These are phyloP conservation scores for Fonsecaea pugnacius DNA, from an alignment of 2,329 filamentous ascomycete genomes.

Conservation along the genomic window DNA sequence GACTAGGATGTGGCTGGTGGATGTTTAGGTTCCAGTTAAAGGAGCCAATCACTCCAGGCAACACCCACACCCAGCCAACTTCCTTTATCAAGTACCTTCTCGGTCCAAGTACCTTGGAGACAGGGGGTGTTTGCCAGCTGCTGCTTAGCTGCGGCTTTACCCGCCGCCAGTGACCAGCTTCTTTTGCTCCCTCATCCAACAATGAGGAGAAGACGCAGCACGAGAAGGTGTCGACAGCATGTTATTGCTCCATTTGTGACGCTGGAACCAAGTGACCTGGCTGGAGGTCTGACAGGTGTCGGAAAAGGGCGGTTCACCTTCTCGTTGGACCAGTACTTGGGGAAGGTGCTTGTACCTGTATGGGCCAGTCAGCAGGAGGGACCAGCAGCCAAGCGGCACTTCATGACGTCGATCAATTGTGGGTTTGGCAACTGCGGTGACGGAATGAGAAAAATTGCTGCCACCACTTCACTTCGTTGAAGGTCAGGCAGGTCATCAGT, in stretches of 20 bases:
- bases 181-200: constrained; percentile 17
- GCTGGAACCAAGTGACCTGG: background rate
- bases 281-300: background rate
- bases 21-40: background rate
- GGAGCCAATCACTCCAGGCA: constrained; percentile 2
- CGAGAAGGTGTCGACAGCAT: constrained; percentile 2
- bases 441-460: background rate
- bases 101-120: no score
- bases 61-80: constrained; percentile 11
- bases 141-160: constrained; percentile 14
- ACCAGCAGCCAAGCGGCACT: constrained; percentile 23
- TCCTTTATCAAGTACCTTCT: no score
- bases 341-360: background rate
- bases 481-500: background rate
- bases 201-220: constrained; percentile 15
- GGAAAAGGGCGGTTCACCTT: background rate
- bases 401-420: constrained; percentile 26
- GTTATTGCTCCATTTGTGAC: background rate
- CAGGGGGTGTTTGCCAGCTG: no score
- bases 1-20: background rate
- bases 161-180: constrained; percentile 10
- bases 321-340: background rate
- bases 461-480: background rate
- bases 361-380: constrained; percentile 9
- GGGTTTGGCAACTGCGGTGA: background rate